Base-by-base conservation (phyloP, 2,329 filamentous ascomycete species). In the Colletotrichum sp. region DNA sequence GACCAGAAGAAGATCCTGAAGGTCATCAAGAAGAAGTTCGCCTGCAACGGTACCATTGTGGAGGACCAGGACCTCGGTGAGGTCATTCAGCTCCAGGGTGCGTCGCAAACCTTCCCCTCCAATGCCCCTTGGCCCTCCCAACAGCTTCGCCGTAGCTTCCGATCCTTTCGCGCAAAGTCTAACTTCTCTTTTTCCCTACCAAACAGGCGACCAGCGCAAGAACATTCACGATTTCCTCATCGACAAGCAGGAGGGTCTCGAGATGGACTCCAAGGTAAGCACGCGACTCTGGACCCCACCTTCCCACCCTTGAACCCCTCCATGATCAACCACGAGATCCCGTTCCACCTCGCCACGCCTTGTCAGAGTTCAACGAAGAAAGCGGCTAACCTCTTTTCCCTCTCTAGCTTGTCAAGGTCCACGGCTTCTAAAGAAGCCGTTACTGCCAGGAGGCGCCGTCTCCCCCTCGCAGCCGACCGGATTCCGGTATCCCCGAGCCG, bases 1-100 rank as follows among this genome's bases (percentile, higher is more conserved):
- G 96, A 98, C 89, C 96, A 97, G 89, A 99, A 98, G 93, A 98
- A 98, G 91, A 98, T 99, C 86, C 93, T 99, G 84, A 98, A 98
- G 91, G 96, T 98, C 88, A 98, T 99, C 91, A 99, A 99, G 94
- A 99, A 99, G 93, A 97, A 98, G 87, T 78, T 78, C 64, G 77
- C 77, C 69, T 78, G 77, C 77, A 78, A 78, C 76, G 77, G 77
- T 28, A 78, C 77, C 59, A 78, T 78, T 26, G 77, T 78, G 59
- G 77, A 78, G 72, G 77, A 78, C 70, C 64, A 69, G 30, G 77
- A 78, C 57, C 76, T 78, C 62, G 77, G 77, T 52, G 76, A 78
- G 69, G 77, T 78, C 24, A 76, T 78, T 32, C 77, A 78, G 73
- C 77, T 78, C 24, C 77, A 78, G 70, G 77, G 72, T 76, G 21